phyloP scores from a whole-genome alignment of 441 rosid genomes.

The Capsella rubella region DNA sequence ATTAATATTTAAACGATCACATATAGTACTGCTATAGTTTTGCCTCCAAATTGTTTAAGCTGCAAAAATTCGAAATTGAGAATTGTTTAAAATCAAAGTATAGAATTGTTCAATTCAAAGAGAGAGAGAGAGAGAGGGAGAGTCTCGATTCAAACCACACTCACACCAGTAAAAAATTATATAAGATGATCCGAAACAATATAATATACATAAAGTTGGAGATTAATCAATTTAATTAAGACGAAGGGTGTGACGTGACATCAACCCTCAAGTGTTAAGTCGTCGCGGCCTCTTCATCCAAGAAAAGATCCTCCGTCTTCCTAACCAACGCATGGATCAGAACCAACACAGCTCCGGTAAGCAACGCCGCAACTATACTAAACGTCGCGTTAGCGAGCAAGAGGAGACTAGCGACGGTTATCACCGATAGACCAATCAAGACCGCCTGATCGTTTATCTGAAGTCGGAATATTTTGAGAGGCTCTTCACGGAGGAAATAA shows the following conservation, averaged over 20 bases:
- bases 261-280: conserved; percentile 37
- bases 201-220: conserved; percentile 17
- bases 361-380: conserved; percentile 52
- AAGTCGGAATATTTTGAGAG: conserved; percentile 50
- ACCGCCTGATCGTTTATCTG: conserved; percentile 58
- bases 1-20: too few relatives aligned
- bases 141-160: conserved; percentile 18
- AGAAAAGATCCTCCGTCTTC: conserved; percentile 62
- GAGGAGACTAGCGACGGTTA: conserved; percentile 51
- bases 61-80: too few relatives aligned
- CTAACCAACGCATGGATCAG: conserved; percentile 61
- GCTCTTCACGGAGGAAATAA: conserved; percentile 72
- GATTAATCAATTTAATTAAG: conserved; percentile 14
- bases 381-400: conserved; percentile 57
- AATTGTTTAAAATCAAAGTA: too few relatives aligned
- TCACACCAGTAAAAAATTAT: conserved; percentile 28
- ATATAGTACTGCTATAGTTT: too few relatives aligned
- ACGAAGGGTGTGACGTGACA: conserved; percentile 33
- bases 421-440: conserved; percentile 48
- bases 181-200: background rate
- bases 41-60: too few relatives aligned
- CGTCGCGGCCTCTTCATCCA: conserved; percentile 56
- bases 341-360: conserved; percentile 56
- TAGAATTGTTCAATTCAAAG: too few relatives aligned
- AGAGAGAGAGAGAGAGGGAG: background rate